Evolutionary conservation across 805 yeast genomes (phyloP), one percentile per base, ranked within the genome.

Genomic region (Sugiyamaella qingdaonensis): DNA sequence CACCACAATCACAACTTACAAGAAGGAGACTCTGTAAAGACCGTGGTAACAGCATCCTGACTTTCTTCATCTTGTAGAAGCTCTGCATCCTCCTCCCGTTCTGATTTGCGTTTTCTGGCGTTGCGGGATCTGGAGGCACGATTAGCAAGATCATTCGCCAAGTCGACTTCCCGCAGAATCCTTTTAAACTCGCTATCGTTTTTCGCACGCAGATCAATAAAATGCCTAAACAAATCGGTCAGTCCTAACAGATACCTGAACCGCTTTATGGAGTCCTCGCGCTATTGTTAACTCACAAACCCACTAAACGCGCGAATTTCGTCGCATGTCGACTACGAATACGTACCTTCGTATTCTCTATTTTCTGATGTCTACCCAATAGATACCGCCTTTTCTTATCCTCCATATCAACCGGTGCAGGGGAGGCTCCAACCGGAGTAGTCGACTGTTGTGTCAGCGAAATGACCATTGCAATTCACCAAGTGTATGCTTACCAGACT

Each of bases 1-100:
- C 44, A 39, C 7, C 10, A 21, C 16, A 3, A 11, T 10, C 7
- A 11, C 21, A 29, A 44, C 48, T 45, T 46, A 45, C 42, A 92
- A 2, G 81, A 71, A 0, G 99, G 99, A 0, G 94, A 82, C 61
- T 88, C 94, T 0, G 94, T 84, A 46, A 91, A 75, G 10, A 86
- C 85, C 0, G 89, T 83, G 9, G 84, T 76, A 27, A 75, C 80
- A 0, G 57, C 57, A 16, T 68, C 77, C 76, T 62, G 82, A 16
- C 62, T 86, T 44, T 77, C 84, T 56, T 80, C 88, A 65, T 89
- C 96, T 53, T 85, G 96, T 62, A 88, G 74, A 1, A 88, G 92
- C 65, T 88, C 96, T 67, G 90, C 97, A 66, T 90, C 97, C 66
- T 86, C 85, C 68, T 89, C 96, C 0, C 92, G 81, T 64, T 88